phyloP scores from a whole-genome alignment of 805 yeast species.

The Nakazawaea siamensis region DNA sequence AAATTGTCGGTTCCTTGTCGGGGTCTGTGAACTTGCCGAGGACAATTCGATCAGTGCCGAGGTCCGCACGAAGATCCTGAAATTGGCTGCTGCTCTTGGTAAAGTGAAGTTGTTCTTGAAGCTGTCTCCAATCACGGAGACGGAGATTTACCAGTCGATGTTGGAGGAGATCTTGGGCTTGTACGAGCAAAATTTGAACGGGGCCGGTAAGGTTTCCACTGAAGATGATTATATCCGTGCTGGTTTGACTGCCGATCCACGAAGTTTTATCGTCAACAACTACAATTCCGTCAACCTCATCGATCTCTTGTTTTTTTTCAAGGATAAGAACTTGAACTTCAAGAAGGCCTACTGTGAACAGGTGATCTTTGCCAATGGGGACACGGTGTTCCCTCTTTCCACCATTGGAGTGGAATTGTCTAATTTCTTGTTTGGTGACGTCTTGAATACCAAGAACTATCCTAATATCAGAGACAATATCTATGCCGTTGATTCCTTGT shows the following conservation, averaged over 20 bases:
- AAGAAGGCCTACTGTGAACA: conserved; percentile 59
- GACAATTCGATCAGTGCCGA: conserved; percentile 2
- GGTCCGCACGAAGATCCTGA: neutral
- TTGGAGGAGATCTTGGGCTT: conserved; percentile 29
- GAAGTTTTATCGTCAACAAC: conserved; percentile 30
- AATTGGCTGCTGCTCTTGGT: conserved; percentile 3
- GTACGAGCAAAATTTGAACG: conserved; percentile 32
- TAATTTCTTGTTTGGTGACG: conserved; percentile 13
- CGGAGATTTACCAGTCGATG: conserved; percentile 31
- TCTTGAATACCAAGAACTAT: conserved; percentile 16
- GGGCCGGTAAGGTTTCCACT: conserved; percentile 32
- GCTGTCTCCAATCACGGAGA: conserved; percentile 27
- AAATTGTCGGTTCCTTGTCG: conserved; percentile 32
- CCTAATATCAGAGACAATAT: conserved; percentile 32
- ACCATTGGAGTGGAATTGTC: conserved; percentile 27
- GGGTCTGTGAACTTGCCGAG: conserved; percentile 8
- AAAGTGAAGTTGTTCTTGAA: conserved; percentile 27
- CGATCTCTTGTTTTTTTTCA: conserved; percentile 46
- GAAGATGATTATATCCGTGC: conserved; percentile 36
- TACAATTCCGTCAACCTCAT: conserved; percentile 43
- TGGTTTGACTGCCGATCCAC: conserved; percentile 38
- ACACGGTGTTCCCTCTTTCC: conserved; percentile 42
- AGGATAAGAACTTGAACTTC: conserved; percentile 50
- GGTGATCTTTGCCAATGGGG: conserved; percentile 47
- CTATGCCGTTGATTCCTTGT: conserved; percentile 45